Evolutionary conservation across 352 stramenopile genomes (phyloP), one percentile per base, ranked within the genome.

Genomic region (Bremia lactucae): DNA sequence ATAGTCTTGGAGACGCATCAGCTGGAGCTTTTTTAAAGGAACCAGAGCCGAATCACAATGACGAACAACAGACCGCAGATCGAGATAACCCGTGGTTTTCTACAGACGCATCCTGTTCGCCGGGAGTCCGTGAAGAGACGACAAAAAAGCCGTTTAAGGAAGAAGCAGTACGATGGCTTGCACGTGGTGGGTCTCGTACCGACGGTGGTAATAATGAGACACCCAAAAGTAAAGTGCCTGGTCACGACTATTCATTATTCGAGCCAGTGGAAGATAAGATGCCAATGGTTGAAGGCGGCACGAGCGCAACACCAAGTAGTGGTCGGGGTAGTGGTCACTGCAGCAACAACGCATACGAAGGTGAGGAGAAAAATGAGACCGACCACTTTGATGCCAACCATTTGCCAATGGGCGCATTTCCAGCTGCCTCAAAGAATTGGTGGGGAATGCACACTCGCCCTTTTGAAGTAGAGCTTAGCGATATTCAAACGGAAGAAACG

Each of bases 401-500:
- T 2, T 83, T 70, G n/a, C 47, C 66, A 10, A 51, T 56, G 44
- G 65, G 54, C 13, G 69, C 64, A 0, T 83, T 85, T 26, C 72
- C 72, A 7, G 76, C 70, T 10, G 64, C 65, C 10, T 79, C 69
- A 7, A 83, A 85, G 44, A 79, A 86, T 42, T 87, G 69, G 72
- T 89, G 74, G 73, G 68, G 70, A 1, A 73, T 79, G 49, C 47
- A 82, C 16, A 59, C 63, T 14, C 31, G 33, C 11, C 36, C 38
- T 15, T 49, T 62, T 14, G 76, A 87, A 19, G 62, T 85, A 31
- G 76, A 87, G 33, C 57, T 87, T 9, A 89, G 76, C 33, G 76
- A 89, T 21, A 29, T 84, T 4, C 76, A 89, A 36, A 89, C 76
- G 0, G 76, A 88, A 49, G 73, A 78, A 23, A 89, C 76, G 0